phyloP scores from a whole-genome alignment of 306 rosid genomes.

The Abrus precatorius region DNA sequence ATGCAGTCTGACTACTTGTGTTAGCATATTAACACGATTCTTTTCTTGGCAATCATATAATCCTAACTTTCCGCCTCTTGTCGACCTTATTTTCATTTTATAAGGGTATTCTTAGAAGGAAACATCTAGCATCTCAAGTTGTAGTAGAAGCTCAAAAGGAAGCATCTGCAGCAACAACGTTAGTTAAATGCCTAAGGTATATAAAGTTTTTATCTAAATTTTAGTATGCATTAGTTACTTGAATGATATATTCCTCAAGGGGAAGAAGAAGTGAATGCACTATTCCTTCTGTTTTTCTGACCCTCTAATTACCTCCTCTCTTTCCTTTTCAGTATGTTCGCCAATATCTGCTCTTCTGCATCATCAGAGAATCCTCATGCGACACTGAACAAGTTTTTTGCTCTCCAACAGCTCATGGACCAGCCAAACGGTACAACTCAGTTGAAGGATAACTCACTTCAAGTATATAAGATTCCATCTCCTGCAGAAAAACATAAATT shows the following conservation, averaged over 20 bases:
- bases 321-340: conserved; percentile 67
- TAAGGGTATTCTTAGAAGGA: conserved; percentile 89
- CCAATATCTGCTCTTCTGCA: conserved; percentile 74
- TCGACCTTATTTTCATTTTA: conserved; percentile 40
- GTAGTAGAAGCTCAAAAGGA: conserved; percentile 89
- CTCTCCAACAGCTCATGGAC: conserved; percentile 72
- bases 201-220: conserved; percentile 24
- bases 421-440: conserved; percentile 59
- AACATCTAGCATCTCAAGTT: conserved; percentile 80
- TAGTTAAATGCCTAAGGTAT: conserved; percentile 85
- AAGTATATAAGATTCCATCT: conserved; percentile 50
- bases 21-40: background rate
- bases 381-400: conserved; percentile 75
- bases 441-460: conserved; percentile 60
- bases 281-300: background rate
- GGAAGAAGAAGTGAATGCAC: background rate
- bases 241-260: background rate
- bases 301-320: conserved; percentile 7
- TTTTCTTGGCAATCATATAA: conserved; percentile 20
- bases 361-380: conserved; percentile 79
- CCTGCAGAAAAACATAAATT: conserved; percentile 62
- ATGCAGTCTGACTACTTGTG: background rate
- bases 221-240: background rate
- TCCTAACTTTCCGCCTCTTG: conserved; percentile 19
- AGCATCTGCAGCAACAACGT: conserved; percentile 73